Evolutionary conservation across 1,284 basidiomycete genomes (phyloP), one percentile per base, ranked within the genome.

Genomic region (Apiotrichum siamense): DNA sequence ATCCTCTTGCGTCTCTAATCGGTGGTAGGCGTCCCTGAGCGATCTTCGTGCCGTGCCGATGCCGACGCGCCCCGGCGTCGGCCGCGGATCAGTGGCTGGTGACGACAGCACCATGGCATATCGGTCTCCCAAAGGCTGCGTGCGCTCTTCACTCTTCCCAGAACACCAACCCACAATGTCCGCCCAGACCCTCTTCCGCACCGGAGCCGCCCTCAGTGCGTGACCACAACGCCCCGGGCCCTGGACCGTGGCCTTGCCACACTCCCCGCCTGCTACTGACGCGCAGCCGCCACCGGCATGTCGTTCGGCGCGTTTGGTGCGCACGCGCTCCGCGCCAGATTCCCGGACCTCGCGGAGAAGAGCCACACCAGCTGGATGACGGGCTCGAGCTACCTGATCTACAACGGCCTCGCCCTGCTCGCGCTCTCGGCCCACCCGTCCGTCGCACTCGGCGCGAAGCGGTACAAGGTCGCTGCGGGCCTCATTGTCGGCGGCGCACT

Each of bases 321-420:
- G 3, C 72, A 75, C 57, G 69, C 67, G 42, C 65, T 75, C 10
- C 60, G 64, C 39, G 42, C 64, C 1, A 54, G 63, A n/a, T 60
- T 62, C 52, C 70, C 71, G n/a, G 52, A 65, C 44, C 50, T 74
- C 15, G 60, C 70, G 27, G 66, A 72, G 29, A 47, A 51, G 31
- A 59, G 62, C 39, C 52, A 65, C 49, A 36, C 53, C 21, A 68
- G 65, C 32, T 74, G 69, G 66, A 52, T 60, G 38, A 73, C 69
- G 11, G 73, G 69, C 15, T 64, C 64, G 7, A 59, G 52, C 32
- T 75, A 75, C 58, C 55, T 73, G 18, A 78, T 89, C 44, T 83
- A 81, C 67, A 89, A 90, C 61, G 88, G 88, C 15, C 77, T 91
- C 17, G 85, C 80, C 0, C 73, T 90, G 35, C 74, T 90, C 56